Percentiles rank a stretch among this genome's conserved stretches.
Evolutionary conservation across 1,284 basidiomycete genomes (phyloP).

Genomic region (Microbotryum scabiosae): DNA sequence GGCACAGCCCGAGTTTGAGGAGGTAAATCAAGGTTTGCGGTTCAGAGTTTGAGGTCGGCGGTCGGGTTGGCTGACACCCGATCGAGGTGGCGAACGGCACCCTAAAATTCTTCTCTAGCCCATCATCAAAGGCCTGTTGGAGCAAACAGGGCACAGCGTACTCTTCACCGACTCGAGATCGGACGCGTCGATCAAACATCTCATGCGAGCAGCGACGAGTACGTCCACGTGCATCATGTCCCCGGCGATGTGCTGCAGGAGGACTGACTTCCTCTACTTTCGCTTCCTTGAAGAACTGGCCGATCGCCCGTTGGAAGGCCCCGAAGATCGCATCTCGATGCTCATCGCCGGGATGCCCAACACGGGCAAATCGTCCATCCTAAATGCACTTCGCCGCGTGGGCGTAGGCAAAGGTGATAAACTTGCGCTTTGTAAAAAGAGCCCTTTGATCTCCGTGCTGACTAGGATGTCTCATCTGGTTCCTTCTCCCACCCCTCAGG

Average conservation of each 20-base stretch:
- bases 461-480: neutral
- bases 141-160: constrained; percentile 44
- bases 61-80: neutral
- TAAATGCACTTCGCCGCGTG: constrained; percentile 82
- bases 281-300: constrained; percentile 10
- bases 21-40: constrained; percentile 55
- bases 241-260: neutral
- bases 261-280: neutral
- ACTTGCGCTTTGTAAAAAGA: constrained; percentile 13
- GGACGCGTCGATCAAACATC: constrained; percentile 43
- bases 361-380: constrained; percentile 89
- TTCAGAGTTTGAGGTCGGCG: neutral
- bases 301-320: constrained; percentile 18
- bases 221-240: neutral
- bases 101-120: constrained; percentile 36
- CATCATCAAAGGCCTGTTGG: constrained; percentile 42
- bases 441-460: neutral
- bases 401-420: constrained; percentile 73
- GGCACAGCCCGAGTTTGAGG: constrained; percentile 71
- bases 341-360: constrained; percentile 97
- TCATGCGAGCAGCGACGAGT: constrained; percentile 43
- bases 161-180: constrained; percentile 47
- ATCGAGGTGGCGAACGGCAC: neutral
- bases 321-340: constrained; percentile 43
- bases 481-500: constrained; percentile 39